Percentiles rank a stretch among this genome's conserved stretches.
Conservation (phyloP, 257 asterid species). For the Linderniella brevidens region DNA sequence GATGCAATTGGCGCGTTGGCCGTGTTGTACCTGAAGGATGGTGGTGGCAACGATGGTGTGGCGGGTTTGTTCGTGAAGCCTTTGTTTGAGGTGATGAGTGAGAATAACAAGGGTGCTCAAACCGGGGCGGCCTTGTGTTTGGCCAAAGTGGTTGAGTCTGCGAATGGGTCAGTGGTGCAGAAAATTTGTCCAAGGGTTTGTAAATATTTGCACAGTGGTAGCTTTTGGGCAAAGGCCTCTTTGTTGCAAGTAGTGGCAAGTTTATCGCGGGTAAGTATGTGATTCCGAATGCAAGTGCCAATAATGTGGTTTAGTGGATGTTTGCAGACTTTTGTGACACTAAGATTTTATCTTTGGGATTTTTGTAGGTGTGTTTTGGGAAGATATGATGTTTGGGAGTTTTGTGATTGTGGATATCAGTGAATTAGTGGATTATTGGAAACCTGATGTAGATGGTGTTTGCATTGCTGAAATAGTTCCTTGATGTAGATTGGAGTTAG, state of each 20-base stretch:
- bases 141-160: constrained; percentile 80
- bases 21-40: constrained; percentile 58
- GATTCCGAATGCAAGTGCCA: constrained; percentile 6
- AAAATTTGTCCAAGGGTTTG: constrained; percentile 77
- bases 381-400: no score
- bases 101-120: constrained; percentile 79
- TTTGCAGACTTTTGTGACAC: constrained; percentile 8
- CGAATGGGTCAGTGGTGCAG: constrained; percentile 59
- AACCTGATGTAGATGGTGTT: no score
- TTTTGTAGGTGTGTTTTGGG: no score
- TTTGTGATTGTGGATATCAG: no score
- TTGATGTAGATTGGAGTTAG: no score
- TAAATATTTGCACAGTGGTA: constrained; percentile 62
- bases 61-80: constrained; percentile 80
- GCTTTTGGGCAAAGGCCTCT: constrained; percentile 82
- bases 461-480: no score
- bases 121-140: constrained; percentile 81
- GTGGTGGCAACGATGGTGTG: constrained; percentile 41
- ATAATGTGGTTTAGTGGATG: constrained; percentile 5
- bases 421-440: no score
- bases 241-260: constrained; percentile 75
- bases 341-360: no score
- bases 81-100: constrained; percentile 80
- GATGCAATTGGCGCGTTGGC: constrained; percentile 78
- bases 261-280: constrained; percentile 61